Conservation (phyloP, 1,139 yeast genomes). For the Yueomyces sp. region DNA sequence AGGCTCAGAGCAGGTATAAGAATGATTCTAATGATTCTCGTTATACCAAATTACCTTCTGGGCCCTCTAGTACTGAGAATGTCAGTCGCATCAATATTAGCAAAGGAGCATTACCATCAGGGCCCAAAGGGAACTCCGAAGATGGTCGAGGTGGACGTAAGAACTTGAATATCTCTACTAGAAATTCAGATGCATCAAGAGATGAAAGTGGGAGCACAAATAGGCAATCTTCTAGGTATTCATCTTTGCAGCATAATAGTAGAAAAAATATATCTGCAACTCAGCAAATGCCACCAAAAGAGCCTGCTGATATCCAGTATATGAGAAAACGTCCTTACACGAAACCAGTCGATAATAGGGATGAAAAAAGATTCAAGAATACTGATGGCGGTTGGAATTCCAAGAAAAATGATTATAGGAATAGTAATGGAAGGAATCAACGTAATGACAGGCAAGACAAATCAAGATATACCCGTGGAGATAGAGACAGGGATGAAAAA, state of each 20-base stretch:
- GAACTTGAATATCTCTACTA: neutral
- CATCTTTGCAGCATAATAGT: too few species aligned
- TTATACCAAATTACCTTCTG: too few species aligned
- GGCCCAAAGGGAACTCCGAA: neutral
- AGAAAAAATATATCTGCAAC: too few species aligned
- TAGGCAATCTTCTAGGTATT: too few species aligned
- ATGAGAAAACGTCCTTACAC: neutral
- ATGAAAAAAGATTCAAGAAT: constrained; percentile 1
- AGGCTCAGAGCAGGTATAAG: too few species aligned
- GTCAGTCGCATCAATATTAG: neutral
- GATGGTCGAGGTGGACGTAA: too few species aligned
- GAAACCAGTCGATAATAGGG: neutral
- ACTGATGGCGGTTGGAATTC: neutral
- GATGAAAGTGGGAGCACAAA: neutral
- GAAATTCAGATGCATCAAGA: neutral
- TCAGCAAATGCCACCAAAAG: constrained; percentile 3
- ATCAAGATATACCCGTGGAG: too few species aligned
- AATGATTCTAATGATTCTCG: too few species aligned
- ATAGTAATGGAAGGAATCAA: neutral
- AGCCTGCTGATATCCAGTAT: constrained; percentile 2
- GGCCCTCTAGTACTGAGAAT: too few species aligned
- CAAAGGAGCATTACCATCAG: neutral
- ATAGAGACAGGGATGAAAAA: neutral
- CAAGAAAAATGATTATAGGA: neutral
- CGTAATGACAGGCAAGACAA: neutral